Percentiles rank a stretch among this genome's conserved stretches.
Evolutionary conservation across 129 eudicot genomes (phyloP).

Genomic region (Helianthus annuus): HanXRQr2.0-SUNRISE NC_035447.2:115187385-115187884

Average conservation of each 20-base stretch:
- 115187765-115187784: not conserved
- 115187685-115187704: too few species aligned
- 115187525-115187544: not conserved
- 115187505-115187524: not conserved
- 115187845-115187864: not conserved
- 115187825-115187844: slow-evolving; percentile 5
- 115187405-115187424: not conserved
- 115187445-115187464: not conserved
- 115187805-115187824: slow-evolving; percentile 14
- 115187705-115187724: too few species aligned
- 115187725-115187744: not conserved
- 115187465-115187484: not conserved
- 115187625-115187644: not conserved
- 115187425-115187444: not conserved
- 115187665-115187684: too few species aligned
- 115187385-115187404: not conserved
- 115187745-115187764: not conserved
- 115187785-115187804: slow-evolving; percentile 25
- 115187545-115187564: not conserved
- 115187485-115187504: not conserved
- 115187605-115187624: not conserved
- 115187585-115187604: not conserved
- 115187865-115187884: slow-evolving; percentile 6
- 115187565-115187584: not conserved
- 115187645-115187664: not conserved